Percentiles rank a stretch among this genome's conserved stretches.
phyloP scores from a whole-genome alignment of 208 protist genomes.

The Acanthamoeba healyi region DNA sequence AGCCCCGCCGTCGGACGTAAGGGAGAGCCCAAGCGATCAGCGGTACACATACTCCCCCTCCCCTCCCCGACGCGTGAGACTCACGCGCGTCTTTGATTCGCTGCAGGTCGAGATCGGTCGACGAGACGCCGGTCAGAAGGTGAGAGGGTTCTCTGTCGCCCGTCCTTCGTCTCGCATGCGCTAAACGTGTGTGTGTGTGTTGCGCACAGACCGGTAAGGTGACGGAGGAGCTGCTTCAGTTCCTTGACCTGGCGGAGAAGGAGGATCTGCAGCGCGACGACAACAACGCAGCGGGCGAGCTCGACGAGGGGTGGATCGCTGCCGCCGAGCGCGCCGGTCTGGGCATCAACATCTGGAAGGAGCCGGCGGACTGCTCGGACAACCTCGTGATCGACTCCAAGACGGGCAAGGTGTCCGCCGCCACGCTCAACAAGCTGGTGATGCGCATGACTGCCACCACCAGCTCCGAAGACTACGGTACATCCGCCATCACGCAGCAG shows the following conservation, averaged over 20 bases:
- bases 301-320: constrained; percentile 47
- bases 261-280: constrained; percentile 9
- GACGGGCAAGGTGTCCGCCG: constrained; percentile 18
- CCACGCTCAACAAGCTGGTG: constrained; percentile 70
- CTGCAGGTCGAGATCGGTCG: constrained; percentile 42
- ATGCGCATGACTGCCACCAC: constrained; percentile 56
- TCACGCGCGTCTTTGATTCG: not conserved
- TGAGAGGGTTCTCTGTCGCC: no score
- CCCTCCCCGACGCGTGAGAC: not conserved
- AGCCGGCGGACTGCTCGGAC: constrained; percentile 65
- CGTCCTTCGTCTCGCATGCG: no score
- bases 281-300: constrained; percentile 22
- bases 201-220: not conserved
- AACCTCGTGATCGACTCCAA: constrained; percentile 70
- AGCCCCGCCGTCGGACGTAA: constrained; percentile 5
- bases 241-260: constrained; percentile 37
- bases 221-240: constrained; percentile 1
- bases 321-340: constrained; percentile 36
- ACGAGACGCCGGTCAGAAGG: not conserved
- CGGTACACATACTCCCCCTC: not conserved
- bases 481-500: no score
- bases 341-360: constrained; percentile 70
- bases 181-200: no score
- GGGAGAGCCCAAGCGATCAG: constrained; percentile 32
- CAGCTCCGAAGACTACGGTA: constrained; percentile 57